Evolutionary conservation across 768 basidiomycete species (phyloP).

Genomic region (Suillus decipiens): DNA sequence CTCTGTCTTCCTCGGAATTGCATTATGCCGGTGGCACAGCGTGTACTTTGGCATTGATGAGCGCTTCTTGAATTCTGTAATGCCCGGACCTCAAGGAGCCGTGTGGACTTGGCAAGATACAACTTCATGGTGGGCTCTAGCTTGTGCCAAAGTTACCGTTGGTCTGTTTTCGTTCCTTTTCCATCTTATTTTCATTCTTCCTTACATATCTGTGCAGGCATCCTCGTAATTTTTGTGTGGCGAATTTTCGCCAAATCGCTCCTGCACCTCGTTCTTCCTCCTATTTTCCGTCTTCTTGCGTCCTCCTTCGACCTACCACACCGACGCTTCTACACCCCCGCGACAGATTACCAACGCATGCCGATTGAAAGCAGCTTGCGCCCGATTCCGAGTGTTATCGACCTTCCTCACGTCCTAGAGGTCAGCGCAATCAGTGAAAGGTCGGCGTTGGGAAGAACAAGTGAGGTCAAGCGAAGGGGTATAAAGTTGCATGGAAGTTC

Average conservation of each 20-base stretch:
- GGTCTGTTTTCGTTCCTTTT: conserved; percentile 32
- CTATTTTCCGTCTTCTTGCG: conserved; percentile 76
- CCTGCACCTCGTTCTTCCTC: conserved; percentile 76
- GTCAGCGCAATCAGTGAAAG: conserved; percentile 44
- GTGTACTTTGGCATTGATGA: conserved; percentile 43
- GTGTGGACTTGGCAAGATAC: conserved; percentile 35
- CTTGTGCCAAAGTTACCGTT: conserved; percentile 40
- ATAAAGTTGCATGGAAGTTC: conserved; percentile 17
- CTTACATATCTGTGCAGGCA: conserved; percentile 44
- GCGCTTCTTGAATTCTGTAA: conserved; percentile 35
- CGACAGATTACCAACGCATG: conserved; percentile 81
- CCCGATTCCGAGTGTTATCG: conserved; percentile 84
- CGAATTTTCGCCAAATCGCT: conserved; percentile 81
- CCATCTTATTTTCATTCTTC: neutral
- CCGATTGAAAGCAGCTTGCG: conserved; percentile 61
- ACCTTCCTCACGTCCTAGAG: conserved; percentile 55
- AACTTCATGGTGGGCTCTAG: conserved; percentile 38
- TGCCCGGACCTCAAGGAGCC: conserved; percentile 60
- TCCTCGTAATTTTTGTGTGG: conserved; percentile 83
- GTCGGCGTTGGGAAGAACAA: conserved; percentile 38
- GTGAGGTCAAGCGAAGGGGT: conserved; percentile 29
- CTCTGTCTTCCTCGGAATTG: conserved; percentile 79
- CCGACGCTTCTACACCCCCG: conserved; percentile 86
- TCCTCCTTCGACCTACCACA: conserved; percentile 72
- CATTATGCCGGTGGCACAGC: conserved; percentile 67